These are phyloP conservation scores for Nicotiana knightiana DNA, from an alignment of 257 asterid species.

Conservation along the genomic window DNA sequence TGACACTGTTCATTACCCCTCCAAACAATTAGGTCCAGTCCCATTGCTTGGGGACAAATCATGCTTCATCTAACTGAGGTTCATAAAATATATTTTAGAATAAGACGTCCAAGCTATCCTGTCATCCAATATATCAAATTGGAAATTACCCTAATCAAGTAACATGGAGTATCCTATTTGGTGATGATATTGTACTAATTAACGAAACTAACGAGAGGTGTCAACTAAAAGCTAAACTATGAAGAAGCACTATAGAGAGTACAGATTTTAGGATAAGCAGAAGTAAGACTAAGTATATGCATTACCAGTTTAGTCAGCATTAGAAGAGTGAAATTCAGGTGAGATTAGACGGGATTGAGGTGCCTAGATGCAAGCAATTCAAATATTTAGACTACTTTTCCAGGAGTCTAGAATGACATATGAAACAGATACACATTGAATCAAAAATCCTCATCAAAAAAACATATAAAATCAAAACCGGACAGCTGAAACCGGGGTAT, in stretches of 20 bases:
- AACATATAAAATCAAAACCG: no score
- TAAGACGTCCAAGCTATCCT: background rate
- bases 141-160: background rate
- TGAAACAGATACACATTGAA: background rate
- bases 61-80: background rate
- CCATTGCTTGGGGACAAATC: background rate
- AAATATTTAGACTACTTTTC: background rate
- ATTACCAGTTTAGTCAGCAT: background rate
- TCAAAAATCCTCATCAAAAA: no score
- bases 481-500: background rate
- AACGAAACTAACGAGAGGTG: background rate
- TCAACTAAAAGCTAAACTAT: background rate
- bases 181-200: background rate
- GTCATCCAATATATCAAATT: background rate
- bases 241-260: background rate
- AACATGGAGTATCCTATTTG: background rate
- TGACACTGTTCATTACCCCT: background rate
- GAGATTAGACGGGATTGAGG: background rate
- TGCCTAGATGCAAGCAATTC: background rate
- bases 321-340: background rate
- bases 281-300: background rate
- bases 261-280: background rate
- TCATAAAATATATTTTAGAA: background rate
- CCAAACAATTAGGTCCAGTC: background rate
- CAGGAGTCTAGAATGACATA: background rate